Evolutionary conservation across 192 early-diverging fungal genomes (phyloP).

Genomic region (Coemansia sp.): DNA sequence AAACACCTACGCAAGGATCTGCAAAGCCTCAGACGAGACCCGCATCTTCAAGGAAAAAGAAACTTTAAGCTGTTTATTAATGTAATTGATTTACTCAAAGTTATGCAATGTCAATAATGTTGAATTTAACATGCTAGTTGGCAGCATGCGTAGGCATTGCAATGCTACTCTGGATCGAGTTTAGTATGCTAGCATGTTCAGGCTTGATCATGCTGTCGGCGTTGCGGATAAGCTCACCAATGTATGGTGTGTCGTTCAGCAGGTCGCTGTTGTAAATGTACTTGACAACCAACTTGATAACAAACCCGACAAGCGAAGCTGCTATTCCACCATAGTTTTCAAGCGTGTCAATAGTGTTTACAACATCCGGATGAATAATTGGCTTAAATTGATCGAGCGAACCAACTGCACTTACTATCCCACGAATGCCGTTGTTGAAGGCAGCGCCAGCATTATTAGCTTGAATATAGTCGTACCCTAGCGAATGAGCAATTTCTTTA

Average conservation of each 20-base stretch:
- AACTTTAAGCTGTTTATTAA: constrained; percentile 7
- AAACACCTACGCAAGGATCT: constrained; percentile 8
- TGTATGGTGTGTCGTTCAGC: constrained; percentile 42
- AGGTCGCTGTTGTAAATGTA: constrained; percentile 29
- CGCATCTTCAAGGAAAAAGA: constrained; percentile 28
- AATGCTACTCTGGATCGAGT: constrained; percentile 3
- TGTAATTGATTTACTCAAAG: background rate
- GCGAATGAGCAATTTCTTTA: constrained; percentile 35
- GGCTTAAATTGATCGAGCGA: constrained; percentile 38
- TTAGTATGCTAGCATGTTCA: constrained; percentile 14
- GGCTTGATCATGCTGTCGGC: constrained; percentile 23
- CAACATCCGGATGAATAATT: constrained; percentile 25
- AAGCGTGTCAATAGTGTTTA: constrained; percentile 17
- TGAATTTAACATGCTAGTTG: background rate
- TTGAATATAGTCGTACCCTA: constrained; percentile 27
- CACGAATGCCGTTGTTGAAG: constrained; percentile 18
- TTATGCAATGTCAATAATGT: too few relatives aligned
- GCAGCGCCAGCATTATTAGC: constrained; percentile 23
- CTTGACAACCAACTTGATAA: constrained; percentile 16
- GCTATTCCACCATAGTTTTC: constrained; percentile 29
- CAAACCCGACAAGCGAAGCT: constrained; percentile 24
- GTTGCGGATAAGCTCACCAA: constrained; percentile 41
- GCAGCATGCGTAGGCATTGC: background rate
- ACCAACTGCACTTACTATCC: constrained; percentile 13
- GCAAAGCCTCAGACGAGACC: background rate